Conservation (phyloP, 345 rosid species). For the Stellera chamaejasme region DNA sequence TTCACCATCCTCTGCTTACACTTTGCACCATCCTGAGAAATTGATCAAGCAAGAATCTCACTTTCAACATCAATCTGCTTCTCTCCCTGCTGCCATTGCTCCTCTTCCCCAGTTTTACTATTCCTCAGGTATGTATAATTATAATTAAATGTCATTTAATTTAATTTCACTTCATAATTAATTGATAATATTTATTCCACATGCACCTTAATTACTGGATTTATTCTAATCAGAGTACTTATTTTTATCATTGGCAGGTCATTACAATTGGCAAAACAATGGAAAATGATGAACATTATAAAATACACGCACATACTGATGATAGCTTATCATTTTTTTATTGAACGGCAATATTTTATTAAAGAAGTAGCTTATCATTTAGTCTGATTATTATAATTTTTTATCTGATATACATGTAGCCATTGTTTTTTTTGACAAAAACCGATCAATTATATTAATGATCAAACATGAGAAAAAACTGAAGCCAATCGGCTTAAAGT, state of each 20-base stretch:
- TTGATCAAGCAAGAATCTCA: not conserved
- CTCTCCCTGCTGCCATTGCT: too few species aligned
- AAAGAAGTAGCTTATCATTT: too few species aligned
- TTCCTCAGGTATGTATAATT: not conserved
- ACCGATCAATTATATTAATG: too few species aligned
- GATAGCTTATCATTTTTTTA: too few species aligned
- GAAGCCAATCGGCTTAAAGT: too few species aligned
- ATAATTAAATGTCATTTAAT: not conserved
- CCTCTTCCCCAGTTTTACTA: not conserved
- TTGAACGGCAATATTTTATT: too few species aligned
- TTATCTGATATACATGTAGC: too few species aligned
- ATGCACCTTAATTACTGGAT: not conserved
- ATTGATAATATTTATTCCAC: not conserved
- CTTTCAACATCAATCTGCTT: too few species aligned
- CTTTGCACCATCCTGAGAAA: slow-evolving; percentile 1
- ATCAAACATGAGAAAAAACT: too few species aligned
- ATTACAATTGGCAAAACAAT: slow-evolving; percentile 6
- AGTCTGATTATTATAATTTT: too few species aligned
- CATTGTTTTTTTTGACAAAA: too few species aligned
- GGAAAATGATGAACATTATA: slow-evolving; percentile 2
- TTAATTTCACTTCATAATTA: not conserved
- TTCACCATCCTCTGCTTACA: slow-evolving; percentile 12
- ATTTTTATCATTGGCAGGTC: not conserved
- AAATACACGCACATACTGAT: too few species aligned
- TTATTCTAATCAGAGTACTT: not conserved